Conservation (phyloP, 306 rosid species). For the Vachellia collinsii region DNA sequence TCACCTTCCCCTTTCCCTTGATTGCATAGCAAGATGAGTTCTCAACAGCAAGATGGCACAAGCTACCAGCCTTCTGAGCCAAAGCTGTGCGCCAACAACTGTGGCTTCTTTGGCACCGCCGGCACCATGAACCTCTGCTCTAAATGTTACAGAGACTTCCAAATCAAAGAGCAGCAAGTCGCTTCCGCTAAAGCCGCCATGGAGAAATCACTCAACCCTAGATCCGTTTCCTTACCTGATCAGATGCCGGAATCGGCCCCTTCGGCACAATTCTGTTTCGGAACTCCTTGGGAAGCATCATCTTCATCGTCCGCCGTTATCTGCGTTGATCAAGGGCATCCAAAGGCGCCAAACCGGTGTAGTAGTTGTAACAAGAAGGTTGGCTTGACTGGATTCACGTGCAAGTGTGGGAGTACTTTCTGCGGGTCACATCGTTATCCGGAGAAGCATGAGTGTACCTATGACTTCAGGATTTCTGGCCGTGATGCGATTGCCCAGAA, state of each 20-base stretch:
- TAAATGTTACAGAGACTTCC: slow-evolving; percentile 54
- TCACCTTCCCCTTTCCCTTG: not conserved
- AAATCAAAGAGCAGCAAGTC: slow-evolving; percentile 34
- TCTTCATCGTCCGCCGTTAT: not conserved
- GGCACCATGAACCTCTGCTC: slow-evolving; percentile 63
- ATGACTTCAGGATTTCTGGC: slow-evolving; percentile 46
- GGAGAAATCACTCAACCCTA: slow-evolving; percentile 20
- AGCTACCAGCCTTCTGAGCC: slow-evolving; percentile 61
- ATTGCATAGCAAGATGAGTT: slow-evolving; percentile 43
- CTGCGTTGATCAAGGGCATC: not conserved
- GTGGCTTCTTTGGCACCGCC: slow-evolving; percentile 65
- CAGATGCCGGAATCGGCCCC: not conserved
- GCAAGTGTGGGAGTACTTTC: slow-evolving; percentile 63
- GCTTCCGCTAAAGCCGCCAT: slow-evolving; percentile 53
- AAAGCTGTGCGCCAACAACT: slow-evolving; percentile 64
- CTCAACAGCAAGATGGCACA: slow-evolving; percentile 53
- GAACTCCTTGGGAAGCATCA: not conserved
- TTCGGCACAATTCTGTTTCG: not conserved
- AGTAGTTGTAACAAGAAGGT: slow-evolving; percentile 56
- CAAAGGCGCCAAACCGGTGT: slow-evolving; percentile 49
- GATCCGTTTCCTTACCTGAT: not conserved
- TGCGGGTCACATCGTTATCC: slow-evolving; percentile 65
- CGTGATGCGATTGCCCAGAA: slow-evolving; percentile 57
- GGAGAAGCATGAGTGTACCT: slow-evolving; percentile 57
- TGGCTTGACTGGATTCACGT: slow-evolving; percentile 55